These are phyloP conservation scores for Letharia columbiana DNA, from an alignment of 495 filamentous ascomycete species.

Conservation along the genomic window DNA sequence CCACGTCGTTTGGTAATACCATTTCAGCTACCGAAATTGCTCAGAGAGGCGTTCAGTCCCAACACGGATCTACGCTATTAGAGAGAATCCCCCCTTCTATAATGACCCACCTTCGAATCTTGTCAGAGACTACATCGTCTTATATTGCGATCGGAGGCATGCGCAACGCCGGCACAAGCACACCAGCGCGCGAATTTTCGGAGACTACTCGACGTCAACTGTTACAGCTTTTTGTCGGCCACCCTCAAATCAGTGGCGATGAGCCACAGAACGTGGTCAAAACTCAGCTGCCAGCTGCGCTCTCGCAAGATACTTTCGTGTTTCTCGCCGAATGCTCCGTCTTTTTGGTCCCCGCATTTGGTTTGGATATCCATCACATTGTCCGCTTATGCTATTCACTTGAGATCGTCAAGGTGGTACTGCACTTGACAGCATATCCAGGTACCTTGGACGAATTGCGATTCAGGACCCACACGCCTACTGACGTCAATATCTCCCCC, in stretches of 20 bases:
- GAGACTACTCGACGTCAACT: constrained; percentile 64
- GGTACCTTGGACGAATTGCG: constrained; percentile 35
- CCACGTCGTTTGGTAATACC: constrained; percentile 71
- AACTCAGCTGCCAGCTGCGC: constrained; percentile 14
- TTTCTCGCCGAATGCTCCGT: constrained; percentile 71
- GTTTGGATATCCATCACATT: constrained; percentile 71
- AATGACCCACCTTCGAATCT: constrained; percentile 79
- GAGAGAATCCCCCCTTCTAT: constrained; percentile 74
- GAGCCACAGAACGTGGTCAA: constrained; percentile 21
- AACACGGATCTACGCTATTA: constrained; percentile 66
- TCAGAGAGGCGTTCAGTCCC: constrained; percentile 75
- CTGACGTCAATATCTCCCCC: constrained; percentile 1
- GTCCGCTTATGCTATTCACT: constrained; percentile 85
- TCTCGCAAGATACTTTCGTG: constrained; percentile 72
- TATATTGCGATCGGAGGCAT: constrained; percentile 72
- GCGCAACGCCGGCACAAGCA: constrained; percentile 48
- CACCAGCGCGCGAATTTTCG: constrained; percentile 57
- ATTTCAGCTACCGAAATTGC: constrained; percentile 87
- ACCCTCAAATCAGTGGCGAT: constrained; percentile 33
- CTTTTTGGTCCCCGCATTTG: constrained; percentile 60
- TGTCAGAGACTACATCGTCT: constrained; percentile 79
- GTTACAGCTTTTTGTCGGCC: constrained; percentile 63
- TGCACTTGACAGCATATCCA: constrained; percentile 39
- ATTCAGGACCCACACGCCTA: constrained; percentile 12
- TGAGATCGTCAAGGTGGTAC: constrained; percentile 73